Conservation (phyloP, 139 green algal genomes). For the Chlamydomonas incerta region DNA sequence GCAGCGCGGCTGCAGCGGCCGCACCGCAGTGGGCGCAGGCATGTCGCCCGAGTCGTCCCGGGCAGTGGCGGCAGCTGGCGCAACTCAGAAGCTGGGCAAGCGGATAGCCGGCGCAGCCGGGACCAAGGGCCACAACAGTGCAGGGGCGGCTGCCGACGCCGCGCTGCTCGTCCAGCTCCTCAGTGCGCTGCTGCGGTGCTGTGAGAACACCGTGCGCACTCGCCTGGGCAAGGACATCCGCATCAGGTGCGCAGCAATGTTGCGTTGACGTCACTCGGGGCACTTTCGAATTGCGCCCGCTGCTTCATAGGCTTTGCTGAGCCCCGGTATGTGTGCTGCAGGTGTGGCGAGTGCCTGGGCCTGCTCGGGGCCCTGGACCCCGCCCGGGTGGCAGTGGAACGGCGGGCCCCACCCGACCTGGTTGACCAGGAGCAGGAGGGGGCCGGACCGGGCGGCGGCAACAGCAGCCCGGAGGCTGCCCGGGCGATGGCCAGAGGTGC, state of each 20-base stretch:
- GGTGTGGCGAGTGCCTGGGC: slow-evolving; percentile 83
- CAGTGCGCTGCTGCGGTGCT: slow-evolving; percentile 77
- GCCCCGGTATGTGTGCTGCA: no score
- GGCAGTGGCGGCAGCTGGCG: not conserved
- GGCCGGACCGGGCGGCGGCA: not conserved
- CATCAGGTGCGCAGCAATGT: no score
- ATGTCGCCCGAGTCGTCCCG: not conserved
- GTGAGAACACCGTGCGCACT: slow-evolving; percentile 62
- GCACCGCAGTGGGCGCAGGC: not conserved
- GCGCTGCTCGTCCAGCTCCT: slow-evolving; percentile 69
- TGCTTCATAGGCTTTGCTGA: no score
- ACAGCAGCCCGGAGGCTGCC: no score
- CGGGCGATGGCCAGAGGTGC: not conserved
- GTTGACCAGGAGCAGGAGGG: not conserved
- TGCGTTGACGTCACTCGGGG: no score
- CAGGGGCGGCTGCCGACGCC: slow-evolving; percentile 16
- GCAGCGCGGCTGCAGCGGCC: not conserved
- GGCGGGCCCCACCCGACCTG: slow-evolving; percentile 24
- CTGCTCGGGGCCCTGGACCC: slow-evolving; percentile 88
- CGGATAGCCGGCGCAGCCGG: not conserved
- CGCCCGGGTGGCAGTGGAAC: slow-evolving; percentile 57
- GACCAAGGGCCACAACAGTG: not conserved
- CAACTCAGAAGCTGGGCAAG: not conserved
- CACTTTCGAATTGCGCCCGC: no score
- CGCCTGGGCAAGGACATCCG: slow-evolving; percentile 44